phyloP scores from a whole-genome alignment of 306 rosid genomes.

The Trifolium pratense region DNA sequence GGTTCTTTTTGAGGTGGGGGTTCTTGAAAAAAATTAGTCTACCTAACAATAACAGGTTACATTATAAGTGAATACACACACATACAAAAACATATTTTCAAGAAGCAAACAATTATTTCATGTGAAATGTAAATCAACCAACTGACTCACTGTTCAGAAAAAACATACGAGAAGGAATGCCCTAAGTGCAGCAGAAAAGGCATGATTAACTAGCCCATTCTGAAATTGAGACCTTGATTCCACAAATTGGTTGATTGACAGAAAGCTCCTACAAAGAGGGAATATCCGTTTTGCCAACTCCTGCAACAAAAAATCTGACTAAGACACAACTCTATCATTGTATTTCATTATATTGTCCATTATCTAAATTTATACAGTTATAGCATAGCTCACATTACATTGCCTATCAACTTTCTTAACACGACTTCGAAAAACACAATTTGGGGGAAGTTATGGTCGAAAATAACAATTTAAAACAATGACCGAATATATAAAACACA shows the following conservation, averaged over 20 bases:
- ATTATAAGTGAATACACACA: not conserved
- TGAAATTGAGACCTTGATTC: slow-evolving; percentile 92
- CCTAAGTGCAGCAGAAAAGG: slow-evolving; percentile 95
- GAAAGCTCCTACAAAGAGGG: slow-evolving; percentile 83
- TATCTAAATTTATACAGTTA: slow-evolving; percentile 5
- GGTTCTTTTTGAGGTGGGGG: not conserved
- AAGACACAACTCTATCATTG: slow-evolving; percentile 36
- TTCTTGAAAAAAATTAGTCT: too few species aligned
- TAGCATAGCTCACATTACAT: slow-evolving; percentile 8
- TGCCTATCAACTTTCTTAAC: slow-evolving; percentile 7
- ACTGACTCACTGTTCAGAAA: slow-evolving; percentile 46
- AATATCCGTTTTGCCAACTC: slow-evolving; percentile 88
- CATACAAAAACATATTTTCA: not conserved
- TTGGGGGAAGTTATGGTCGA: slow-evolving; percentile 8
- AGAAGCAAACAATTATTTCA: slow-evolving; percentile 32
- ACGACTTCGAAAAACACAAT: slow-evolving; percentile 16
- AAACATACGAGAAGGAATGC: slow-evolving; percentile 87
- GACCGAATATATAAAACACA: not conserved
- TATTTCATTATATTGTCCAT: slow-evolving; percentile 14
- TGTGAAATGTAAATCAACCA: slow-evolving; percentile 33
- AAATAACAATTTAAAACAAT: not conserved
- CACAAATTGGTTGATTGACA: slow-evolving; percentile 79
- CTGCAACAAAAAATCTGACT: slow-evolving; percentile 53
- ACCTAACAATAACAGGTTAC: slow-evolving; percentile 6
- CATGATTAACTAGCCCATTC: slow-evolving; percentile 93